These are phyloP conservation scores for Aspergillus unguis DNA, from an alignment of 2,329 filamentous ascomycete genomes.

Conservation along the genomic window DNA sequence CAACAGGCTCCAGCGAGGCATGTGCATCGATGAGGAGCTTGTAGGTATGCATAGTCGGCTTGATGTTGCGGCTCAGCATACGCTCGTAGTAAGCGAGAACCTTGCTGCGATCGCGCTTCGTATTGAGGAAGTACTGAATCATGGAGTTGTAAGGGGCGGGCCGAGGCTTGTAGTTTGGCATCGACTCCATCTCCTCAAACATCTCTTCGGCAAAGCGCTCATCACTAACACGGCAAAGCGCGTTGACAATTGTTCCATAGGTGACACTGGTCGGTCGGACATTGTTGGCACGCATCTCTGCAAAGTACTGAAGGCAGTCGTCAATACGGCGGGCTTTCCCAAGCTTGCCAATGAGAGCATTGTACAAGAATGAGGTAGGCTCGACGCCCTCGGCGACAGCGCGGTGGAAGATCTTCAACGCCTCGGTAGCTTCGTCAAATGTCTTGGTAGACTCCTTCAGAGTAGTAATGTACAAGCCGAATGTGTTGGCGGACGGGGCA, in stretches of 20 bases:
- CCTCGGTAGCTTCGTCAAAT: constrained; percentile 94
- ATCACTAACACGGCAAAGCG: constrained; percentile 92
- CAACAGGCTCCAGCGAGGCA: constrained; percentile 84
- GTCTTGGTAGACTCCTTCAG: constrained; percentile 96
- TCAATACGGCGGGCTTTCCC: constrained; percentile 97
- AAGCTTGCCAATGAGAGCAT: constrained; percentile 95
- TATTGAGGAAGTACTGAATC: constrained; percentile 99
- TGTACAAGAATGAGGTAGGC: constrained; percentile 95
- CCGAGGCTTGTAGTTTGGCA: constrained; percentile 97
- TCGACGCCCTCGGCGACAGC: constrained; percentile 92
- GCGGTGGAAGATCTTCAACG: constrained; percentile 94
- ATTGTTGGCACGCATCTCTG: constrained; percentile 88
- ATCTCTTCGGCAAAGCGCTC: constrained; percentile 97
- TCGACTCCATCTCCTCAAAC: constrained; percentile 98
- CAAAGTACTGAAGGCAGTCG: constrained; percentile 96
- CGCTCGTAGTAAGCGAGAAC: constrained; percentile 92
- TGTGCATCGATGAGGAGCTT: constrained; percentile 96
- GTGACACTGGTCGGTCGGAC: constrained; percentile 97
- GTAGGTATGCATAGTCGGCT: constrained; percentile 92
- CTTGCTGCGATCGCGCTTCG: constrained; percentile 92
- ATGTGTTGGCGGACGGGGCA: constrained; percentile 93
- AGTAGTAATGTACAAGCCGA: constrained; percentile 98
- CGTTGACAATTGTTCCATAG: constrained; percentile 97
- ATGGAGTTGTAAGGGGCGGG: constrained; percentile 98
- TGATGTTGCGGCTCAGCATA: constrained; percentile 82